Percentiles rank a stretch among this genome's conserved stretches.
These are phyloP conservation scores for Stramenopiles sp. DNA, from an alignment of 352 stramenopile genomes.

Conservation along the genomic window DNA sequence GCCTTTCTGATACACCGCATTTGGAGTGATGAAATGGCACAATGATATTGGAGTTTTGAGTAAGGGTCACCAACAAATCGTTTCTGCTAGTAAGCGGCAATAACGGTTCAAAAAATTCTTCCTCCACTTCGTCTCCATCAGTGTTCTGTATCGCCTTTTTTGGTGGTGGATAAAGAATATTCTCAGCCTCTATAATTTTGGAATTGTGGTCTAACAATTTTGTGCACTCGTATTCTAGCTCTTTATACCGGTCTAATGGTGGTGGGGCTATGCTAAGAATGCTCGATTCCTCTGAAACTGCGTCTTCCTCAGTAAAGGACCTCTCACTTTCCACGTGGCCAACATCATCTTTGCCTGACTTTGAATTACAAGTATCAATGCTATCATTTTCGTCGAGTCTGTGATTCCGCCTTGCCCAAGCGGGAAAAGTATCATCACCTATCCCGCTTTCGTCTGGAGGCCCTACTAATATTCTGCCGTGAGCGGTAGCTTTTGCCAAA, in stretches of 20 bases:
- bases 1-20: not conserved
- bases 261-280: not conserved
- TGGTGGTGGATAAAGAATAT: not conserved
- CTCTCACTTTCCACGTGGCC: not conserved
- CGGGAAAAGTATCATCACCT: not conserved
- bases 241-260: not conserved
- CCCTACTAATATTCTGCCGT: constrained; percentile 5
- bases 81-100: not conserved
- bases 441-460: not conserved
- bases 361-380: not conserved
- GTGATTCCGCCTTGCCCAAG: not conserved
- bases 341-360: not conserved
- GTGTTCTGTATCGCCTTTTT: not conserved
- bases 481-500: not conserved
- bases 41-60: not conserved
- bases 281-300: not conserved
- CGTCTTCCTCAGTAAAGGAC: not conserved
- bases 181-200: not conserved
- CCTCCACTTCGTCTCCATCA: not conserved
- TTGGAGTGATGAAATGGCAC: not conserved
- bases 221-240: not conserved
- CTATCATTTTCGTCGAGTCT: not conserved
- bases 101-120: not conserved
- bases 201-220: not conserved
- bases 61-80: not conserved